Evolutionary conservation across 2,329 filamentous ascomycete species (phyloP), one percentile per base, ranked within the genome.

Genomic region (Simplicillium sp.): DNA sequence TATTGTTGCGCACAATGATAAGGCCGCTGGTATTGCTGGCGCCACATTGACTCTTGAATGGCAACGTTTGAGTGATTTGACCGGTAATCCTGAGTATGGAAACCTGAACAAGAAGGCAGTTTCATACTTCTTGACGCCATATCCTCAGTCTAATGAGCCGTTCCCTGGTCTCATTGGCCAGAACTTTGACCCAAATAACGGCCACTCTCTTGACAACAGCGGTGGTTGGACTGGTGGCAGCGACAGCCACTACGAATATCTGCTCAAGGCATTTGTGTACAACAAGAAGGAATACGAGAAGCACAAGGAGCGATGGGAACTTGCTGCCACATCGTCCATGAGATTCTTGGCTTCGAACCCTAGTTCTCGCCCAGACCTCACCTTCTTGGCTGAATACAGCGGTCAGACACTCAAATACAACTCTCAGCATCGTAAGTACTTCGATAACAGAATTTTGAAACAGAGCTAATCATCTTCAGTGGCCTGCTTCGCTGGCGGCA

Each of bases 231-330:
- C 75, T 38, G 84, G 82, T 41, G 82, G 84, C 3, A 73, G 72
- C 32, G 85, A 90, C 58, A 84, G 78, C 16, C 89, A 80, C 60
- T 90, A 90, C 61, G 85, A 90, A 59, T 90, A 92, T 53, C 72
- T 90, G 25, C 79, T 92, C 58, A 92, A 92, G 65, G 87, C 88
- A 82, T 89, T 78, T 52, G 60, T 88, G 37, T 92, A 92, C 57
- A 81, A 87, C 55, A 67, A 75, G 0, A 51, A 55, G 3, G 70
- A 77, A 4, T 90, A 84, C 51, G 60, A 54, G 1, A 44, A 57
- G 1, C 85, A 88, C 61, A 75, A 70, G 49, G 80, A 87, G 48
- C 75, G 76, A 39, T 92, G 84, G 84, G 63, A 84, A 33, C 54
- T 68, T 2, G 84, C 84, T 2, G 82, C 77, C 37, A 77, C 89